Base-by-base conservation (phyloP, 1,284 basidiomycete genomes). In the Tranzscheliella williamsii region DNA sequence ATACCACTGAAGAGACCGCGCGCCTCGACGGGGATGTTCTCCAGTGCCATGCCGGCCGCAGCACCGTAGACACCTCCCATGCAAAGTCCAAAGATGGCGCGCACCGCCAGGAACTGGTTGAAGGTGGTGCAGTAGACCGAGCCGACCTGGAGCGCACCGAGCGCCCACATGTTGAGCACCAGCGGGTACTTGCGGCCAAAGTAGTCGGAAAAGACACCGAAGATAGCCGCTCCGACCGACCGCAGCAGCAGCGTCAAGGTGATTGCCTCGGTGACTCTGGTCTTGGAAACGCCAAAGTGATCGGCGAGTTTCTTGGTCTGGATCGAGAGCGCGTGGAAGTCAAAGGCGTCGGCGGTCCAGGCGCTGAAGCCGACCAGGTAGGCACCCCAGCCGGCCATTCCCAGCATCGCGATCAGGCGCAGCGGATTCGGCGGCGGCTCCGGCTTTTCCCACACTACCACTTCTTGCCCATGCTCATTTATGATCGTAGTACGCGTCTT, bases 181-280 rank as follows among this genome's bases (percentile, higher is more conserved):
- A 67, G 48, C n/a, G 63, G 67, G 17, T 53, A 63, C 22, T 63
- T 67, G 4, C 92, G 85, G 4, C 93, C 56, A 29, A 53, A 60
- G 33, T 53, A 60, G 32, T 60, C 56, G n/a, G 50, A 42, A 13
- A 52, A 56, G 31, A 53, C 15, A 27, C 63, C 69, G 21, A 70
- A 71, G 31, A 71, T 44, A 24, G 60, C 48, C 2, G 67, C 69
- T n/a, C 69, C 69, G 7, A 71, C 43, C 6, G 57, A 53, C 2
- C 69, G 43, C 15, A 71, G 43, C 2, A 69, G 55, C 2, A 70
- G 42, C 0, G 69, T 67, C 9, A 67, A 35, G 2, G 63, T 69
- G 44, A 69, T 63, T 6, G 62, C 53, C n/a, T 49, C 45, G 24
- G 57, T 41, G 39, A 70, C 34, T 24, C 56, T 42, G 38, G 54